Evolutionary conservation across 148 eudicot genomes (phyloP).

Genomic region (Spergularia bocconei): DNA sequence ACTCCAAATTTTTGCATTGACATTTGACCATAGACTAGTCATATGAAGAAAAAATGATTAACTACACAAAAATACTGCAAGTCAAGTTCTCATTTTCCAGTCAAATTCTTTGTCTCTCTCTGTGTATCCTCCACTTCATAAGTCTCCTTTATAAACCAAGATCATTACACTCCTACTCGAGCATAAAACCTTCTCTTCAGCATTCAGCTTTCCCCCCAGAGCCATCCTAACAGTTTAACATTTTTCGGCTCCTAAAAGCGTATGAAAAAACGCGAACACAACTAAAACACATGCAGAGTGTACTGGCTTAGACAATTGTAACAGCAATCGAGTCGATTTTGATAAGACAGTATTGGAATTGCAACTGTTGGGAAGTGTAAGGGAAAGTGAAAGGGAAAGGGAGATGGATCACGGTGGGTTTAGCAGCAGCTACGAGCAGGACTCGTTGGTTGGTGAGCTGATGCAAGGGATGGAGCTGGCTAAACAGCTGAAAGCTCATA

Average conservation of each 20-base stretch:
- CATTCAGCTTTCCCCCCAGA: background rate
- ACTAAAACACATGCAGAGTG: constrained; percentile 7
- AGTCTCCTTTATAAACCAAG: constrained; percentile 21
- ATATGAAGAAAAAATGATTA: constrained; percentile 17
- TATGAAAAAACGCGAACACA: background rate
- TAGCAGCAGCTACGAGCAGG: constrained; percentile 24
- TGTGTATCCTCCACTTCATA: constrained; percentile 10
- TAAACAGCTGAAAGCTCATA: constrained; percentile 49
- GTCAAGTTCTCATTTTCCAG: constrained; percentile 48
- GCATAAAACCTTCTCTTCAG: constrained; percentile 4
- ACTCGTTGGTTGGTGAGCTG: constrained; percentile 46
- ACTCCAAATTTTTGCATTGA: background rate
- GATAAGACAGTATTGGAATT: background rate
- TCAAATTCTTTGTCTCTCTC: constrained; percentile 43
- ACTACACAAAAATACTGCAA: background rate
- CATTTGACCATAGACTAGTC: constrained; percentile 56
- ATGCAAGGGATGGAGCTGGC: constrained; percentile 65
- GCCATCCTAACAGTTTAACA: constrained; percentile 15
- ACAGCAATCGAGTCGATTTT: background rate
- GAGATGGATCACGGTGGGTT: constrained; percentile 35
- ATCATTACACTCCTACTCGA: constrained; percentile 13
- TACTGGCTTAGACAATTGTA: background rate
- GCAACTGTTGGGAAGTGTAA: background rate
- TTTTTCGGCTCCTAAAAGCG: background rate
- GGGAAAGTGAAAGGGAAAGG: background rate